Base-by-base conservation (phyloP, 2,329 filamentous ascomycete genomes). In the Penicillium sp. region DNA sequence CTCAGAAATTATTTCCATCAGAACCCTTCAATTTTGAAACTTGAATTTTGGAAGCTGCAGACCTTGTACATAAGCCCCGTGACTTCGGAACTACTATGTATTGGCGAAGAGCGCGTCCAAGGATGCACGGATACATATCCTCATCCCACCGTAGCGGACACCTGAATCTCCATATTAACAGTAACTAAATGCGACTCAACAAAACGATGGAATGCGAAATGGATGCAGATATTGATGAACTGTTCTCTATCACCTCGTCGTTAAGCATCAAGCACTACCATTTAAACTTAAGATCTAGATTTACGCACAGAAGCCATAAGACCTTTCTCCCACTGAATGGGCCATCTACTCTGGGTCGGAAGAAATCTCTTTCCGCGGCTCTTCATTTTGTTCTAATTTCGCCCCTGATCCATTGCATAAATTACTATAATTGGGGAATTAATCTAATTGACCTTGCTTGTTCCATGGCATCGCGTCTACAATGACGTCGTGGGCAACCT, bases 401-500 rank as follows among this genome's bases (percentile, higher is more conserved):
- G 35, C 48, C 19, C 46, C 31, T 47, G 19, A 29, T 44, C 13
- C 42, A 37, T 5, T 37, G 25, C 4, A 13, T 21, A 67, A 67
- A 42, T 26, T 35, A 14, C 37, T 50, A 25, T 31, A 47, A 19
- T 25, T 42, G 45, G 11, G 44, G 16, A 37, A 42, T 55, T 53
- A 57, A 55, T 59, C 4, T 46, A 57, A 47, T 50, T 33, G 42
- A 45, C 27, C 43, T 59, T 50, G 50, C 42, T 27, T 21, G 49
- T 61, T 57, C 54, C 59, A 56, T 53, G 60, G 51, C 48, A 37
- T 39, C 37, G 35, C 53, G 43, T 37, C 46, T 27, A 35, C 39
- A 57, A 65, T 65, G 63, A 65, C 63, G 63, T 65, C 45, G 50
- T 48, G 49, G 50, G 35, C 16, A 35, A 57, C 51, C 48, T 42